phyloP scores from a whole-genome alignment of 2,329 filamentous ascomycete species.

The Fusarium luffae region DNA sequence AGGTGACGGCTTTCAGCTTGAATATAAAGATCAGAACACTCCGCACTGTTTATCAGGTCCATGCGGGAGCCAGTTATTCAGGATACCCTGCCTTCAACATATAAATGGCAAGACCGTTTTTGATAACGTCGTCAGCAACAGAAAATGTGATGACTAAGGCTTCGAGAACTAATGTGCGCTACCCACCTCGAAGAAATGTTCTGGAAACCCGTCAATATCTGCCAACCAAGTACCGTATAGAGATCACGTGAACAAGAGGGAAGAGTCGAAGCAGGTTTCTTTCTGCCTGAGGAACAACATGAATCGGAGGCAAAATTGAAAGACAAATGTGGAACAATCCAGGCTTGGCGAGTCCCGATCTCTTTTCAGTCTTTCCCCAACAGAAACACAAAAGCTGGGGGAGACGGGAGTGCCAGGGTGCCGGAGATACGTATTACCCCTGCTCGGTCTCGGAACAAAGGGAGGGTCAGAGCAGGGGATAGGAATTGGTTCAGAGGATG shows the following conservation, averaged over 20 bases:
- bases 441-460: conserved; percentile 30
- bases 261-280: not conserved
- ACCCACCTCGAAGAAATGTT: not conserved
- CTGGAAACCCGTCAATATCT: not conserved
- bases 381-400: conserved; percentile 34
- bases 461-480: conserved; percentile 15
- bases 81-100: not conserved
- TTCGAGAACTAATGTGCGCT: not conserved
- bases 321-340: conserved; percentile 14
- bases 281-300: conserved; percentile 15
- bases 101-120: not conserved
- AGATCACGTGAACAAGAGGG: conserved; percentile 22
- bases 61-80: not conserved
- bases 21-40: not conserved
- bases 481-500: not conserved
- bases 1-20: not conserved
- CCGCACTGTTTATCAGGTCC: not conserved
- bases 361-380: conserved; percentile 37
- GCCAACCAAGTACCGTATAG: not conserved
- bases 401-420: conserved; percentile 37
- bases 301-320: conserved; percentile 7
- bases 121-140: not conserved
- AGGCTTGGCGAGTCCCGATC: conserved; percentile 43
- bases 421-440: conserved; percentile 23
- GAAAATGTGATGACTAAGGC: not conserved